Conservation (phyloP, 2,329 filamentous ascomycete genomes). For the Colletotrichum salicis region DNA sequence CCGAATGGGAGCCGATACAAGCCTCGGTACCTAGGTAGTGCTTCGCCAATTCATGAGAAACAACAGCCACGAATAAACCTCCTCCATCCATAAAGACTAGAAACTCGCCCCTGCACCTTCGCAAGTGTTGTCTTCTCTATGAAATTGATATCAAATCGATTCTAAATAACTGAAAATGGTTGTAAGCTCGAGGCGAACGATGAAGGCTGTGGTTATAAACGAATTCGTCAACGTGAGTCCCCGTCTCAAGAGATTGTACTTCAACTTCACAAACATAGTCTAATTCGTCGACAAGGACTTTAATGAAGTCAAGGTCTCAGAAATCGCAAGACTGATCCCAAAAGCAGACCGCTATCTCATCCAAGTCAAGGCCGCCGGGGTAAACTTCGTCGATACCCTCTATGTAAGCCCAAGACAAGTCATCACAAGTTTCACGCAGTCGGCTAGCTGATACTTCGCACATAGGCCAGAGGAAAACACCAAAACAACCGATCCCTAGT, state of each 20-base stretch:
- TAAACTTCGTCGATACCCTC: constrained; percentile 70
- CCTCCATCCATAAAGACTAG: not conserved
- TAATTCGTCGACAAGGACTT: constrained; percentile 29
- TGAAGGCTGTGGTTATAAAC: constrained; percentile 44
- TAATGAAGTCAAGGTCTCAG: constrained; percentile 40
- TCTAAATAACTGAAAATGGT: not conserved
- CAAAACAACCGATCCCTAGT: constrained; percentile 69
- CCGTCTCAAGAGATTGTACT: not conserved
- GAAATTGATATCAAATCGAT: not conserved
- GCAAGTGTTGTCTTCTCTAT: not conserved
- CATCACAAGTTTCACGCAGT: not conserved
- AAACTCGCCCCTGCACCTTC: no score
- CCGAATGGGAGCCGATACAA: not conserved
- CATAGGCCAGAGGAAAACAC: constrained; percentile 63
- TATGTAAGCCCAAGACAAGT: constrained; percentile 50
- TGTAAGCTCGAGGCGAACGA: constrained; percentile 16
- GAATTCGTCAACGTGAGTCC: constrained; percentile 39
- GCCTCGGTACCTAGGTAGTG: constrained; percentile 3
- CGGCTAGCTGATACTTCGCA: not conserved
- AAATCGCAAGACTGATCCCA: not conserved
- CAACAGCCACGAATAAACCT: not conserved
- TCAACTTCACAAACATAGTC: not conserved
- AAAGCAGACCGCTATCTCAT: constrained; percentile 40
- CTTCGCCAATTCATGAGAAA: not conserved
- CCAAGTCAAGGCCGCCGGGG: constrained; percentile 62